A percentile compares a stretch with the other conserved stretches of the same genome.
Conservation (phyloP, 106 monocot genomes). For the Platanthera guangdongensis region DNA sequence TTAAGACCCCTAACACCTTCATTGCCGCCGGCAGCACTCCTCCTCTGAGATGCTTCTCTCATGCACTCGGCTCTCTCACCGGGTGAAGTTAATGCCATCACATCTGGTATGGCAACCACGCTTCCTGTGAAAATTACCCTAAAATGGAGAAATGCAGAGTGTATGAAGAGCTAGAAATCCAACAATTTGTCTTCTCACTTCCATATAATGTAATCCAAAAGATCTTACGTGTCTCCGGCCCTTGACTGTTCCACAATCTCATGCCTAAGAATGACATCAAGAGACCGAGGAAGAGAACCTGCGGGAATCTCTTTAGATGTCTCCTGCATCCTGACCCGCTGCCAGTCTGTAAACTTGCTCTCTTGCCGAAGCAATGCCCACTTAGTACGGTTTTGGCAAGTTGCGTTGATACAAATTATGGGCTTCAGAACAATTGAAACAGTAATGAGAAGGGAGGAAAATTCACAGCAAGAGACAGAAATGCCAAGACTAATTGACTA, state of each 20-base stretch:
- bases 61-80: conserved; percentile 90
- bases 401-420: conserved; percentile 86
- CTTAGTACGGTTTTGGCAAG: conserved; percentile 53
- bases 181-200: neutral
- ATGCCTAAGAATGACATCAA: conserved; percentile 92
- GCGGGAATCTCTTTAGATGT: conserved; percentile 98
- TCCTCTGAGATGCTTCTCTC: conserved; percentile 71
- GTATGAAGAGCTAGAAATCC: neutral
- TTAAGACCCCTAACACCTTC: conserved; percentile 82
- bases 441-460: neutral
- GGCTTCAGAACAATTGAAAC: conserved; percentile 38
- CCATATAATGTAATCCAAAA: neutral
- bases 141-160: neutral
- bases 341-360: conserved; percentile 99
- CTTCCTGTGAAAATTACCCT: conserved; percentile 91
- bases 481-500: neutral
- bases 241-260: conserved; percentile 98
- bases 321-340: conserved; percentile 91
- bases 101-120: conserved; percentile 84
- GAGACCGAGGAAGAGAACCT: conserved; percentile 88
- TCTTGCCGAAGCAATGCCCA: conserved; percentile 97
- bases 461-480: neutral
- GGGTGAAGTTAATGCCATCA: conserved; percentile 88
- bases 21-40: conserved; percentile 53
- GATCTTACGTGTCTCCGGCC: conserved; percentile 93